A percentile compares a stretch with the other conserved stretches of the same genome.
phyloP scores from a whole-genome alignment of 192 early-diverging fungal species.

The Lobosporangium transversale region DNA sequence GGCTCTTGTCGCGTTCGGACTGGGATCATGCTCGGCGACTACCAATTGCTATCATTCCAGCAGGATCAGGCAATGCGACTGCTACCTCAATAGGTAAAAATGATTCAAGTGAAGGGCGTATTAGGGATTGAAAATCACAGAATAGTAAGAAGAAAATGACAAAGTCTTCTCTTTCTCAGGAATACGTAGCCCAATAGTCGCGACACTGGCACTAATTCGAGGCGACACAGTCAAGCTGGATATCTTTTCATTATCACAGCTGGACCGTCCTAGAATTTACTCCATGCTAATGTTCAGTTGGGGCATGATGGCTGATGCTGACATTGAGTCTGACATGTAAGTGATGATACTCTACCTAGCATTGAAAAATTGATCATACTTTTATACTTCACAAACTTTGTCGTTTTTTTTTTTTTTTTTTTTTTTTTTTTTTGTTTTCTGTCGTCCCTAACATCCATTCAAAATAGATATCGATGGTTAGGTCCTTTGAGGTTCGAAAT shows the following conservation, averaged over 20 bases:
- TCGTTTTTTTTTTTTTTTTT: too few species aligned
- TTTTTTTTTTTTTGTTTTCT: too few species aligned
- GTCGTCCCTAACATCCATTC: too few species aligned
- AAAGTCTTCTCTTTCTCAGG: too few species aligned
- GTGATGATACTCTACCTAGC: not conserved
- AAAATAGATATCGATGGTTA: slow-evolving; percentile 51
- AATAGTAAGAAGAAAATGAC: too few species aligned
- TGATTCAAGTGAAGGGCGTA: too few species aligned
- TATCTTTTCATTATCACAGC: slow-evolving; percentile 62
- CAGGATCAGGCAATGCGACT: slow-evolving; percentile 62
- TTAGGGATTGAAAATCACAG: too few species aligned
- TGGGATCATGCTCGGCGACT: slow-evolving; percentile 11
- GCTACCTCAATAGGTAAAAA: slow-evolving; percentile 48
- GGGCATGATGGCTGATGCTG: slow-evolving; percentile 68
- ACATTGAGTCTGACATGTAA: slow-evolving; percentile 68
- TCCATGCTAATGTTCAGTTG: slow-evolving; percentile 65
- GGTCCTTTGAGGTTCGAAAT: slow-evolving; percentile 44
- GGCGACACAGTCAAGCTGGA: slow-evolving; percentile 60
- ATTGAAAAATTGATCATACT: too few species aligned
- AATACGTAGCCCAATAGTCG: slow-evolving; percentile 21
- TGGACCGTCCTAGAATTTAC: slow-evolving; percentile 54
- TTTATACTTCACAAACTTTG: not conserved
- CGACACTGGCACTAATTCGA: slow-evolving; percentile 63
- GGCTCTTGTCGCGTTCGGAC: slow-evolving; percentile 47
- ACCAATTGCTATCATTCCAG: slow-evolving; percentile 54